A percentile compares a stretch with the other conserved stretches of the same genome.
phyloP scores from a whole-genome alignment of 208 protist genomes.

The Phytomonas serpens region DNA sequence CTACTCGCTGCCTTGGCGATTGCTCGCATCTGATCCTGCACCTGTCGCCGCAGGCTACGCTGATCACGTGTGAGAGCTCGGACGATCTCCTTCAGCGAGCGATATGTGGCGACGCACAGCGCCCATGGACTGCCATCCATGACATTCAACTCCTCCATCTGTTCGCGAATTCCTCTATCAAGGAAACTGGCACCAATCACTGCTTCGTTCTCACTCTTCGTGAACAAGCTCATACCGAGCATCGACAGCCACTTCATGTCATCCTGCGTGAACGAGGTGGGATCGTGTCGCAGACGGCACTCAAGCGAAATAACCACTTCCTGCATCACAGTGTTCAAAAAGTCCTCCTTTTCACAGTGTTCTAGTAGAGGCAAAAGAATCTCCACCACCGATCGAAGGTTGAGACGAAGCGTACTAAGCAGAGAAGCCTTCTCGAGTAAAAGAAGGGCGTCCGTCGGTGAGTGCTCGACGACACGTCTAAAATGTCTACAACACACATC shows the following conservation, averaged over 20 bases:
- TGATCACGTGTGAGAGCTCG: constrained; percentile 53
- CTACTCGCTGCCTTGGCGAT: constrained; percentile 13
- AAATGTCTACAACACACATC: constrained; percentile 46
- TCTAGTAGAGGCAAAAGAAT: constrained; percentile 60
- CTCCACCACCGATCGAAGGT: constrained; percentile 37
- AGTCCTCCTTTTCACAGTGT: constrained; percentile 50
- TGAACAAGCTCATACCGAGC: constrained; percentile 63
- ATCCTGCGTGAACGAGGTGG: constrained; percentile 34
- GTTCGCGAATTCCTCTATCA: constrained; percentile 41
- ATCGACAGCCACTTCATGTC: constrained; percentile 53
- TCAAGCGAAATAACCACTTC: constrained; percentile 59
- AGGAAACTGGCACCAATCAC: constrained; percentile 20
- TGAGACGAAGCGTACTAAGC: constrained; percentile 22
- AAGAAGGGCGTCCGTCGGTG: constrained; percentile 34
- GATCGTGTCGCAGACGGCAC: constrained; percentile 46
- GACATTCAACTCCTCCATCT: constrained; percentile 82
- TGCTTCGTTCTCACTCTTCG: constrained; percentile 18
- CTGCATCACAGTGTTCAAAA: constrained; percentile 52
- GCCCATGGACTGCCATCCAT: constrained; percentile 82
- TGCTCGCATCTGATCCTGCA: constrained; percentile 39
- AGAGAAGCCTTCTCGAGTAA: constrained; percentile 52
- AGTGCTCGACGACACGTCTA: constrained; percentile 40
- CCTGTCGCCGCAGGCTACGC: constrained; percentile 42
- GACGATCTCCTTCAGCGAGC: constrained; percentile 68
- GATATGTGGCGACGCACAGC: constrained; percentile 66